Evolutionary conservation across 2,329 filamentous ascomycete species (phyloP), one percentile per base, ranked within the genome.

Genomic region (Chrysosporium keratinophilum): DNA sequence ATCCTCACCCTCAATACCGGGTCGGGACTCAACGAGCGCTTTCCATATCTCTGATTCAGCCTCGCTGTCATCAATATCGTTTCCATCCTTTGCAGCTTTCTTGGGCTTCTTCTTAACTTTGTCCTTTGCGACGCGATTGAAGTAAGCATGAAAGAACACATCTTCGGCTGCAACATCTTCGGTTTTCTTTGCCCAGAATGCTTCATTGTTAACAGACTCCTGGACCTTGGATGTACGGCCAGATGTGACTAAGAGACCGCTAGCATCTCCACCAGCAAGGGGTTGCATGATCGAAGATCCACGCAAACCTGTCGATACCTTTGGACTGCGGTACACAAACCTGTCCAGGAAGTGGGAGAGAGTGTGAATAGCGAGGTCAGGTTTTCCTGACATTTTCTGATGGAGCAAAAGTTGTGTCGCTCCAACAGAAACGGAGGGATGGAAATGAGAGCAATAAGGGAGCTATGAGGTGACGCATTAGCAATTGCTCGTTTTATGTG

Each of bases 131-230:
- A 87, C 72, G 57, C 84, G 80, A 56, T 81, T 84, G 72, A 98
- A 98, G 79, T 98, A 98, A 60, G 88, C 84, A 70, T 98, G 93
- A 80, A 98, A 98, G 80, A 98, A 98, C 39, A 89, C 87, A 66
- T 98, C 93, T 60, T 98, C 90, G 0, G 83, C 88, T 2, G 86
- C 83, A 43, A 98, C 85, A 52, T 97, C 84, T 59, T 88, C 84
- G n/a, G 80, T 77, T 73, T 88, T 90, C 79, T 88, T 88, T 64
- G 84, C 84, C 88, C 89, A 95, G 76, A 98, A 98, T 2, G 81
- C 76, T 58, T 94, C 86, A 1, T 85, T 85, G 71, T 98, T 98
- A 69, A 98, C 78, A 1, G 83, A 78, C 75, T 82, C 66, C 73
- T 80, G 47, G 76, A 77, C 41, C 76, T 77, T 68, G 74, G 79